These are phyloP conservation scores for Periconia macrospinosa DNA, from an alignment of 2,329 filamentous ascomycete species.

Conservation along the genomic window DNA sequence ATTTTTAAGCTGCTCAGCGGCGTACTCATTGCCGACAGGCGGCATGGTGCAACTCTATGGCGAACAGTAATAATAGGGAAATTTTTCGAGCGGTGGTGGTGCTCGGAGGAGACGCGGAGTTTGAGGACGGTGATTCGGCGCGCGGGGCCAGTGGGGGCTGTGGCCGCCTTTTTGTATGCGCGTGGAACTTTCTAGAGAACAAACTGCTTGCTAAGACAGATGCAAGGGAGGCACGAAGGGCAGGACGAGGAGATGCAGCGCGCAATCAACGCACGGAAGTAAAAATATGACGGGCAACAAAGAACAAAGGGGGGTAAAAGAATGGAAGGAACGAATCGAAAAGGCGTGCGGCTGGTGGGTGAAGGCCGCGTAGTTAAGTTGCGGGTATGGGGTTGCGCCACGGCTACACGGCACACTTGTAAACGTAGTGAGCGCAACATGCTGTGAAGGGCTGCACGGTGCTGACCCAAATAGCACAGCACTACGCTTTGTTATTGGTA, in stretches of 20 bases:
- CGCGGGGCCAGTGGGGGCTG: neutral
- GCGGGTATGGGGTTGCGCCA: neutral
- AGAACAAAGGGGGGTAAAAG: neutral
- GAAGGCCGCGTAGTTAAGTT: no score
- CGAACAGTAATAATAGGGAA: neutral
- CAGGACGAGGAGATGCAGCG: neutral
- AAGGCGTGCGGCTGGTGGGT: neutral
- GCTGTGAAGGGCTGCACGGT: no score
- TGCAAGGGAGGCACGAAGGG: no score
- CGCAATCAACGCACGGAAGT: neutral
- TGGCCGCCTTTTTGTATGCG: conserved; percentile 1
- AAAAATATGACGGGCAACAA: neutral
- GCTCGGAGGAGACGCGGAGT: conserved; percentile 1
- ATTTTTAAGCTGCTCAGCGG: conserved; percentile 52
- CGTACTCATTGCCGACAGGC: conserved; percentile 39
- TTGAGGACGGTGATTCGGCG: conserved; percentile 5
- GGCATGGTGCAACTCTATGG: conserved; percentile 13
- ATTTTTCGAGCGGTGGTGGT: neutral
- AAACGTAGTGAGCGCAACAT: no score
- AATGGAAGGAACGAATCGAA: neutral
- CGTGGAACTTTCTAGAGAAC: conserved; percentile 9
- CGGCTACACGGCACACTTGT: neutral
- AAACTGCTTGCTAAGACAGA: neutral
- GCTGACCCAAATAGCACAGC: neutral
- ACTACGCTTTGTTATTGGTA: neutral